Conservation (phyloP, 164 flowering plant species). For the Stephania cephalantha region DNA sequence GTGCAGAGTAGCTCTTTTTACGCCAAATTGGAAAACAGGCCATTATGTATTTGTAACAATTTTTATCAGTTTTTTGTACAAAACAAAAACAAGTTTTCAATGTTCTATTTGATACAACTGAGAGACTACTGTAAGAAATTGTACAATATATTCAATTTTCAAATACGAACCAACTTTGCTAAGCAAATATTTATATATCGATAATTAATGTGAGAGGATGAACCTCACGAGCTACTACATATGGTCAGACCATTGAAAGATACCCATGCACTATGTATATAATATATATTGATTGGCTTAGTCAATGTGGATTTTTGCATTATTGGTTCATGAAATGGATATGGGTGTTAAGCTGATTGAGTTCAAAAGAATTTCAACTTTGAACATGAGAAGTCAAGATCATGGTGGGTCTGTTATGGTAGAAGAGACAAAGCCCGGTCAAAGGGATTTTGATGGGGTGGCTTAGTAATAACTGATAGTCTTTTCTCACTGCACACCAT, state of each 20-base stretch:
- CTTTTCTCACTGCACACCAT: not conserved
- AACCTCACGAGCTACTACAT: not conserved
- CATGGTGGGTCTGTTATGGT: not conserved
- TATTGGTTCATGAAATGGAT: not conserved
- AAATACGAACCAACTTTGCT: too few relatives aligned
- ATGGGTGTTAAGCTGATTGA: not conserved
- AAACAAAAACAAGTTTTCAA: too few relatives aligned
- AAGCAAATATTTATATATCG: too few relatives aligned
- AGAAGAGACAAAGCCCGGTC: not conserved
- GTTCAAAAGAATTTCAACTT: not conserved
- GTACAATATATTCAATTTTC: too few relatives aligned
- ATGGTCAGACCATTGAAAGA: not conserved
- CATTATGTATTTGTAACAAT: not conserved
- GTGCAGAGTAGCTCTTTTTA: not conserved
- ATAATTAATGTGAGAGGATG: too few relatives aligned
- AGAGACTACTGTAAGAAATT: too few relatives aligned
- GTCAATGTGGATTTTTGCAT: not conserved
- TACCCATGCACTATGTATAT: not conserved
- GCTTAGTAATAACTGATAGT: not conserved
- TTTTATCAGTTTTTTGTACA: too few relatives aligned
- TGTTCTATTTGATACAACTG: too few relatives aligned
- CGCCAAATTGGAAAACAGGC: not conserved
- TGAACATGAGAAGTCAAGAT: not conserved
- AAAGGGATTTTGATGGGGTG: not conserved
- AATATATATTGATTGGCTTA: not conserved